These are phyloP conservation scores for Ophiobolus disseminans DNA, from an alignment of 2,329 filamentous ascomycete species.

Conservation along the genomic window DNA sequence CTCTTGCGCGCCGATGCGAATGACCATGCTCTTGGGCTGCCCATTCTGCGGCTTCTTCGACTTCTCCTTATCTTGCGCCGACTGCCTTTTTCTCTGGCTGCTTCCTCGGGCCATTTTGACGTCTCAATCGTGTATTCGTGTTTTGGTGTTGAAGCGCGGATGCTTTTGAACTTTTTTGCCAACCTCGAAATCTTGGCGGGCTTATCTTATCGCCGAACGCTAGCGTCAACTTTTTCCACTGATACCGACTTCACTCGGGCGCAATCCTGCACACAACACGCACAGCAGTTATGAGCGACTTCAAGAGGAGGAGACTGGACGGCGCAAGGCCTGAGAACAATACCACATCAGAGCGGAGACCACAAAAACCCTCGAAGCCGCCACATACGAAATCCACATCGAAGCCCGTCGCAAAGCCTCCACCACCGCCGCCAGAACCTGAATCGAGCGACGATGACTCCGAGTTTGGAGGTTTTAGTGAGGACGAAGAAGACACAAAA, in stretches of 20 bases:
- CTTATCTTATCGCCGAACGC: conserved; percentile 30
- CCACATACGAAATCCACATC: conserved; percentile 10
- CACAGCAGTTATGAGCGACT: conserved; percentile 46
- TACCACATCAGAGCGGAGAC: conserved; percentile 17
- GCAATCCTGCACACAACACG: conserved; percentile 6
- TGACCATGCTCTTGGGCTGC: conserved; percentile 95
- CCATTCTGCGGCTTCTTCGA: conserved; percentile 68
- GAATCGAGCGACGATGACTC: conserved; percentile 34
- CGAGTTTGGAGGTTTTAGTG: conserved; percentile 6
- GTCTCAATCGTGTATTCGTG: conserved; percentile 8
- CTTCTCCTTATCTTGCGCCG: conserved; percentile 39
- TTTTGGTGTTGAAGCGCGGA: conserved; percentile 1
- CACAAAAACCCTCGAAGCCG: conserved; percentile 25
- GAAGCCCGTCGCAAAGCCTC: conserved; percentile 3
- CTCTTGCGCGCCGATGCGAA: conserved; percentile 92
- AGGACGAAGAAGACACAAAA: conserved; percentile 15
- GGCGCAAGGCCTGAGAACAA: conserved; percentile 10
- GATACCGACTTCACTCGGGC: not conserved
- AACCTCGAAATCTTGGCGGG: conserved; percentile 29
- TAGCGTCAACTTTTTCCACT: conserved; percentile 22
- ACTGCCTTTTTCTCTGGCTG: conserved; percentile 45
- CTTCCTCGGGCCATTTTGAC: conserved; percentile 40
- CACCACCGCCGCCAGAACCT: conserved; percentile 23
- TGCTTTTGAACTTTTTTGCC: conserved; percentile 19
- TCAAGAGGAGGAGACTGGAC: conserved; percentile 54